Base-by-base conservation (phyloP, 1,284 basidiomycete species). In the Trichosporon sp. region DNA sequence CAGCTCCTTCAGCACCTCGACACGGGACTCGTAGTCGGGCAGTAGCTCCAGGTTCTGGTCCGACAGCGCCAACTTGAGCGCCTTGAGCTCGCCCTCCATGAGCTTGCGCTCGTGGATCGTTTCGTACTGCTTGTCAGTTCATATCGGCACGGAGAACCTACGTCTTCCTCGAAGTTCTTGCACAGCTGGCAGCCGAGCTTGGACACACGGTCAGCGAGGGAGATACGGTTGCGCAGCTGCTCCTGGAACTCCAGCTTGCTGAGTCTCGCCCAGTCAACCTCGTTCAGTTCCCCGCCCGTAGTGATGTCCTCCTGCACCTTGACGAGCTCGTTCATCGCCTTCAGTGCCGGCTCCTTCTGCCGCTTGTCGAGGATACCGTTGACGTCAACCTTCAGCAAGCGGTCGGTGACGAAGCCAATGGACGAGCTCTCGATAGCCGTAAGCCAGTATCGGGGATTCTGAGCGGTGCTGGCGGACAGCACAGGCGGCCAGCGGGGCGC, bases 31-130 rank as follows among this genome's bases (percentile, higher is more conserved):
- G 83, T 98, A 99, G 82, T 99, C 97, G 0, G 97, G 97, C 61
- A 99, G 89, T 56, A 99, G 88, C 80, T 98, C 97, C 72, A 99
- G 86, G 80, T 99, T 99, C 81, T 99, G 94, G 80, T 98, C 96
- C 12, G 94, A 97, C 35, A 98, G 89, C 1, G 90, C 90, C 64
- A 91, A 85, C 79, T 92, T 93, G 66, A 97, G 87, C 40, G 87
- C 83, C 3, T 89, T 89, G 71, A 99, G 91, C 74, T 91, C 91
- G 31, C 87, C 87, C 73, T 89, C 88, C 51, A 98, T 85, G 8
- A 89, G 80, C 79, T 92, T 93, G 78, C 91, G 90, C 71, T 87
- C 88, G 76, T 98, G 93, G 48, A 93, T 80, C 35, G 88, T 84
- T 16, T 85, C 82, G 81, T 96, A 98, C 93, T 97, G 78, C 1